Conservation (phyloP, 305 asterid species). For the Galium porrigens region DNA sequence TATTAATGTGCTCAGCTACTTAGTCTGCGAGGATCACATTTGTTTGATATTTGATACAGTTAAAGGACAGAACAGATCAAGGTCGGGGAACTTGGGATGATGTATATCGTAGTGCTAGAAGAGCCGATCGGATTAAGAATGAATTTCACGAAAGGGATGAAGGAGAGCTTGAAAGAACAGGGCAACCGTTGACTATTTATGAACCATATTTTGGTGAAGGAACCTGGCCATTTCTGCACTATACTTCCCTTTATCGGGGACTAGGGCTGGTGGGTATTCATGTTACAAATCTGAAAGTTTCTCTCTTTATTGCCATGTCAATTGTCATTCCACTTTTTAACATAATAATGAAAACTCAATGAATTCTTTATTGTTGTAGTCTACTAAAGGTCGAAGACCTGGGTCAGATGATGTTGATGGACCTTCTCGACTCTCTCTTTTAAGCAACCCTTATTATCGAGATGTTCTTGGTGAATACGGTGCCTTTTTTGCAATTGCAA, state of each 20-base stretch:
- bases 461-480: slow-evolving; percentile 73
- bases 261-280: slow-evolving; percentile 51
- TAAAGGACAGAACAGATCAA: slow-evolving; percentile 83
- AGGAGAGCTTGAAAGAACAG: slow-evolving; percentile 92
- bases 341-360: background rate
- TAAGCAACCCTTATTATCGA: slow-evolving; percentile 57
- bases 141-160: slow-evolving; percentile 90
- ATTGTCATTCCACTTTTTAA: background rate
- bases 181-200: slow-evolving; percentile 79
- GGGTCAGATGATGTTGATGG: slow-evolving; percentile 79
- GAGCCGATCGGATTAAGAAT: slow-evolving; percentile 49
- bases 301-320: background rate
- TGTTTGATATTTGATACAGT: slow-evolving; percentile 35
- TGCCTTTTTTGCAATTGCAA: slow-evolving; percentile 82
- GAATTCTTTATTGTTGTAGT: slow-evolving; percentile 30
- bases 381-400: slow-evolving; percentile 65
- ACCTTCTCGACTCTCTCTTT: slow-evolving; percentile 75
- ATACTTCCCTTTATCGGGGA: slow-evolving; percentile 73
- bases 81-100: slow-evolving; percentile 92
- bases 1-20: slow-evolving; percentile 7
- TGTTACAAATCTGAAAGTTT: slow-evolving; percentile 1
- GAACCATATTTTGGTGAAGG: slow-evolving; percentile 88
- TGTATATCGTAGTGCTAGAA: slow-evolving; percentile 64
- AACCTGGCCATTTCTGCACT: slow-evolving; percentile 86
- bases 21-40: slow-evolving; percentile 8